These are phyloP conservation scores for Thelephora terrestris DNA, from an alignment of 1,284 basidiomycete genomes.

Conservation along the genomic window DNA sequence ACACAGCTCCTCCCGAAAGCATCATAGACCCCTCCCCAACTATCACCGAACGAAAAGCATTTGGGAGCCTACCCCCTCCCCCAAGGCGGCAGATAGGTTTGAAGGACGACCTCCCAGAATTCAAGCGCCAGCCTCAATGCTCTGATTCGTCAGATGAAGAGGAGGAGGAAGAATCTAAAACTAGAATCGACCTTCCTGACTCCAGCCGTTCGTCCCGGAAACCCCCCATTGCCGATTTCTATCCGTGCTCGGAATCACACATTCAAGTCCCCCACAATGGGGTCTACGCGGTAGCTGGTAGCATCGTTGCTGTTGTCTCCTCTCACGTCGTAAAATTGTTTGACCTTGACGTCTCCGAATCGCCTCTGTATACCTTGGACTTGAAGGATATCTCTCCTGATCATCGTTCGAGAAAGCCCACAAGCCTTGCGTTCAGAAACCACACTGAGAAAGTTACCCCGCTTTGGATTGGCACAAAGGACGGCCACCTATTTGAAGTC, in stretches of 20 bases:
- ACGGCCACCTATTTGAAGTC: conserved; percentile 77
- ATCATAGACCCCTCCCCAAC: conserved; percentile 10
- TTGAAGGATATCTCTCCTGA: conserved; percentile 47
- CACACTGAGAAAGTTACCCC: conserved; percentile 27
- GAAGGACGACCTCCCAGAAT: conserved; percentile 58
- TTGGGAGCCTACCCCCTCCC: conserved; percentile 48
- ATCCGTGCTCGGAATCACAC: conserved; percentile 34
- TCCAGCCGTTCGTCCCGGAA: conserved; percentile 72
- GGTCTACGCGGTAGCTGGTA: conserved; percentile 50
- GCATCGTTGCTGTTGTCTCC: conserved; percentile 50
- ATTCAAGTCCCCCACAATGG: conserved; percentile 49
- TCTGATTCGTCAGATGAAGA: conserved; percentile 45
- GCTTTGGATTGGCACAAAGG: conserved; percentile 83
- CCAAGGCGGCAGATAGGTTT: conserved; percentile 60
- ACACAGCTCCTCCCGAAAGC: conserved; percentile 1
- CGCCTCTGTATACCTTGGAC: conserved; percentile 45
- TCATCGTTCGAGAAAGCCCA: conserved; percentile 52
- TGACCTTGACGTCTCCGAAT: conserved; percentile 39
- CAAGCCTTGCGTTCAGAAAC: conserved; percentile 63
- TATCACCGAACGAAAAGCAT: conserved; percentile 32
- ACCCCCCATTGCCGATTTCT: conserved; percentile 45
- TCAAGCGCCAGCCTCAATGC: conserved; percentile 33
- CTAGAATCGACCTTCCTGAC: conserved; percentile 65
- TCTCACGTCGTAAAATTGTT: conserved; percentile 58
- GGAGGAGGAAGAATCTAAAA: conserved; percentile 23